Evolutionary conservation across 768 basidiomycete species (phyloP).

Genomic region (Auriscalpium orientale): DNA sequence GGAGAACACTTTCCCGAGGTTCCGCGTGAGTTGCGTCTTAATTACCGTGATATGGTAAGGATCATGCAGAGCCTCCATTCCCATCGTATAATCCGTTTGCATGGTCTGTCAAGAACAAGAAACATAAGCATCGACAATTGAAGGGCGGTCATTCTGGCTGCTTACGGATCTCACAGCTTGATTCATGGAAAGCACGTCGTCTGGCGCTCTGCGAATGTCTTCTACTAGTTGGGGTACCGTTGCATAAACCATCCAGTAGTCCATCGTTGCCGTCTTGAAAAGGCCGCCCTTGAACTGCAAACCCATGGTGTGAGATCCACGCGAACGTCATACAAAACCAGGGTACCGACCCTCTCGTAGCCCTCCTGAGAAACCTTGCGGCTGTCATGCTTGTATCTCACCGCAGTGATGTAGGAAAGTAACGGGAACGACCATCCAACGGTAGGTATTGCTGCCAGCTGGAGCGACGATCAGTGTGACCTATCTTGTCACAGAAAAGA

Average conservation of each 20-base stretch:
- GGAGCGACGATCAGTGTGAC: not conserved
- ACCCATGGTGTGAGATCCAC: not conserved
- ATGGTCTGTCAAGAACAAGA: conserved; percentile 17
- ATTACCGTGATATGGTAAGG: conserved; percentile 19
- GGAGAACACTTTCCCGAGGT: conserved; percentile 15
- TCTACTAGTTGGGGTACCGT: conserved; percentile 36
- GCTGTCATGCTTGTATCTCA: conserved; percentile 20
- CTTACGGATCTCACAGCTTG: conserved; percentile 25
- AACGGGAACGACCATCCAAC: conserved; percentile 28
- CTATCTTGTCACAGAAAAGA: too few relatives aligned
- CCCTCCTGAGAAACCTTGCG: conserved; percentile 26
- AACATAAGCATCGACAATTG: not conserved
- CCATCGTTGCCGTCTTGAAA: conserved; percentile 38
- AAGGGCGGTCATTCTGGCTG: conserved; percentile 23
- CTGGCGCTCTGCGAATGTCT: conserved; percentile 42
- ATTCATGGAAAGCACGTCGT: conserved; percentile 36
- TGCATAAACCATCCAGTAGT: conserved; percentile 40
- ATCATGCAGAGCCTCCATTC: conserved; percentile 11
- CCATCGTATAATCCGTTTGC: conserved; percentile 31
- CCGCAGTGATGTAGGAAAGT: conserved; percentile 25
- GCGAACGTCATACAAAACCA: too few relatives aligned
- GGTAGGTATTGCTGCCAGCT: conserved; percentile 26
- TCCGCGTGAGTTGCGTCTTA: conserved; percentile 21
- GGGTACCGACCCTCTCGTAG: conserved; percentile 21
- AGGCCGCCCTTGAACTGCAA: conserved; percentile 14